phyloP scores from a whole-genome alignment of 2,329 filamentous ascomycete species.

The Xylariaceae sp. region DNA sequence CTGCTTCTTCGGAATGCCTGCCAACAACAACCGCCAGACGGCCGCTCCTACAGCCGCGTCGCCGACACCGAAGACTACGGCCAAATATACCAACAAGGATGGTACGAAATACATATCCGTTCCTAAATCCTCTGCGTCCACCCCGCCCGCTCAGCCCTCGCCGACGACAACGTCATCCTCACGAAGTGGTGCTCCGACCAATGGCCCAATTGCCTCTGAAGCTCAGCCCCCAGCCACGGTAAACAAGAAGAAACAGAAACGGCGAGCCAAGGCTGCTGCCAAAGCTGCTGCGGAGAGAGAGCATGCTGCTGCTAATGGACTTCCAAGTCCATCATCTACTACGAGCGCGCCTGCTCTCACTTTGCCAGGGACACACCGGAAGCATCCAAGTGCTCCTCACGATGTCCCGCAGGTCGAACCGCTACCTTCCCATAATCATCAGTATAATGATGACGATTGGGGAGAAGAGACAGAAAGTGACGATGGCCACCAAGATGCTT shows the following conservation, averaged over 20 bases:
- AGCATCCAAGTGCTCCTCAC: constrained; percentile 23
- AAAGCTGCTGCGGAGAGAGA: constrained; percentile 63
- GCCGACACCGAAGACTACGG: constrained; percentile 57
- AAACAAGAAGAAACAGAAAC: constrained; percentile 95
- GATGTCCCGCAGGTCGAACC: constrained; percentile 15
- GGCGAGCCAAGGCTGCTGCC: constrained; percentile 82
- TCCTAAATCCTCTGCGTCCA: constrained; percentile 58
- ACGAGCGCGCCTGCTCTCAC: constrained; percentile 34
- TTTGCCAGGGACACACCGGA: constrained; percentile 25
- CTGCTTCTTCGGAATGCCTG: constrained; percentile 49
- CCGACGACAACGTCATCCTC: constrained; percentile 51
- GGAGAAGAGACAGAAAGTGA: constrained; percentile 63
- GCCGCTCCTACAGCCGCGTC: constrained; percentile 57
- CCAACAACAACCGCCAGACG: constrained; percentile 59
- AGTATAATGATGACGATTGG: constrained; percentile 54
- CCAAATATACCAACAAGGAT: constrained; percentile 72
- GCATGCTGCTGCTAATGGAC: constrained; percentile 50
- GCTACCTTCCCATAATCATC: constrained; percentile 35
- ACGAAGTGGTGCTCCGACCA: constrained; percentile 43
- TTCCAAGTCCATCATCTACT: constrained; percentile 45
- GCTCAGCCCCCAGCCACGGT: constrained; percentile 56
- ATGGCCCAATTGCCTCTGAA: constrained; percentile 34
- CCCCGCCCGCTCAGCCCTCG: constrained; percentile 61
- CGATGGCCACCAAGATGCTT: constrained; percentile 55
- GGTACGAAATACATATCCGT: constrained; percentile 72